A percentile compares a stretch with the other conserved stretches of the same genome.
These are phyloP conservation scores for Talaromyces piceae DNA, from an alignment of 2,329 filamentous ascomycete species.

Conservation along the genomic window DNA sequence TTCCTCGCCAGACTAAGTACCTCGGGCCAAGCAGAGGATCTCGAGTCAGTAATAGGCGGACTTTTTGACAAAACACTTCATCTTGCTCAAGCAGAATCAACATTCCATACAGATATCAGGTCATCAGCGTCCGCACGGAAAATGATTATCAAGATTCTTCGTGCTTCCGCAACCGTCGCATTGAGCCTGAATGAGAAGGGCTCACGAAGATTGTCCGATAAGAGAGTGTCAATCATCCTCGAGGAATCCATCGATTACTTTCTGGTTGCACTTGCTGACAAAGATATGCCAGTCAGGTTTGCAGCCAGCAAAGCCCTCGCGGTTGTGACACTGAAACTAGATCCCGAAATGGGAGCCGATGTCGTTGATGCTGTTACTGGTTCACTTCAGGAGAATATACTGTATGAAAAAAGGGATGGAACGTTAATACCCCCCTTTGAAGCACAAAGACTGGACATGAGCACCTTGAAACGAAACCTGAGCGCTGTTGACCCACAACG, in stretches of 20 bases:
- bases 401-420: conserved; percentile 44
- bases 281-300: conserved; percentile 83
- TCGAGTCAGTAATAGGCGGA: conserved; percentile 56
- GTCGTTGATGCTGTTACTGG: conserved; percentile 81
- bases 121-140: conserved; percentile 76
- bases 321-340: conserved; percentile 72
- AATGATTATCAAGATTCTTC: conserved; percentile 74
- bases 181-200: conserved; percentile 44
- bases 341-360: conserved; percentile 72
- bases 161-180: conserved; percentile 62
- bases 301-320: conserved; percentile 90
- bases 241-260: conserved; percentile 79
- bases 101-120: conserved; percentile 48
- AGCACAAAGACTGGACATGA: conserved; percentile 24
- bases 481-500: conserved; percentile 70
- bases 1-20: conserved; percentile 69
- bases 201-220: conserved; percentile 20
- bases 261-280: conserved; percentile 70
- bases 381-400: conserved; percentile 54
- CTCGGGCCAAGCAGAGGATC: conserved; percentile 65
- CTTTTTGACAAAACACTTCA: conserved; percentile 61
- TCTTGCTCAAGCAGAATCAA: conserved; percentile 48
- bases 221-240: conserved; percentile 47
- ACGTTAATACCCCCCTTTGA: conserved; percentile 31
- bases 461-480: conserved; percentile 49